Evolutionary conservation across 257 asterid genomes (phyloP).

Genomic region (Avicennia marina): DNA sequence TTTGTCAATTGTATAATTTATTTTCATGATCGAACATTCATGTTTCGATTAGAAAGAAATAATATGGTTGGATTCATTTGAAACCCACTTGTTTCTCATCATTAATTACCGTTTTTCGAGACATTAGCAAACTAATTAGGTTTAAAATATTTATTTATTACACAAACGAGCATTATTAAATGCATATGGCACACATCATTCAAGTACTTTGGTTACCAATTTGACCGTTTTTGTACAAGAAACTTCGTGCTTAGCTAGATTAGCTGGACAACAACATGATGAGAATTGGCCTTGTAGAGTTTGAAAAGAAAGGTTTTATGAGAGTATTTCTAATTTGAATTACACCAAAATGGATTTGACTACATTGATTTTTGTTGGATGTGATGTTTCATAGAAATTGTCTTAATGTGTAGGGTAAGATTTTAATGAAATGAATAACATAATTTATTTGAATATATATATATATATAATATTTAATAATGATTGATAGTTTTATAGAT

Average conservation of each 20-base stretch:
- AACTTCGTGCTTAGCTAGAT: no score
- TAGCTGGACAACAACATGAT: not conserved
- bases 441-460: no score
- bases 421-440: no score
- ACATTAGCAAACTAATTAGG: not conserved
- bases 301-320: no score
- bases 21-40: not conserved
- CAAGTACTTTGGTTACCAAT: not conserved
- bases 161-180: not conserved
- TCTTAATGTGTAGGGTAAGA: no score
- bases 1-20: not conserved
- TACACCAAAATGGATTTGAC: no score
- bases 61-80: not conserved
- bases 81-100: not conserved
- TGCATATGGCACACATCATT: not conserved
- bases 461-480: no score
- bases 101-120: not conserved
- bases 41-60: not conserved
- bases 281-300: no score
- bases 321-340: no score
- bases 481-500: no score
- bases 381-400: no score
- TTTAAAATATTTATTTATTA: not conserved
- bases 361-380: no score
- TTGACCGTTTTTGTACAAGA: not conserved